Evolutionary conservation across 345 rosid species (phyloP).

Genomic region (Populus euphratica): DNA sequence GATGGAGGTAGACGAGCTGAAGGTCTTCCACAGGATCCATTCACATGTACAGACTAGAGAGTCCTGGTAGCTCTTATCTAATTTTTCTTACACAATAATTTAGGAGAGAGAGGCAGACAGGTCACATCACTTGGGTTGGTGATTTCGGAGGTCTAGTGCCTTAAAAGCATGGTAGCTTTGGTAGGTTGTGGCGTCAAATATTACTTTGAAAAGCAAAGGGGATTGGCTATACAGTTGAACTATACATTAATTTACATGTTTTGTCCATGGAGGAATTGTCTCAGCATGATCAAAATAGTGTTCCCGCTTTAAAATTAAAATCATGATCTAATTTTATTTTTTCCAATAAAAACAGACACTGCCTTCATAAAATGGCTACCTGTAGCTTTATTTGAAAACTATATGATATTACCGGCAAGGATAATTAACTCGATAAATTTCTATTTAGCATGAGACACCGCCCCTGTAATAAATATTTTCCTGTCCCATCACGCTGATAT

Average conservation of each 20-base stretch:
- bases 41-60: neutral
- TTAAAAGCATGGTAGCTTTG: slow-evolving; percentile 33
- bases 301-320: too few species aligned
- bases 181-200: slow-evolving; percentile 24
- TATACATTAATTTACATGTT: neutral
- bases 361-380: too few species aligned
- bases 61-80: neutral
- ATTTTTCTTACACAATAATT: slow-evolving; percentile 24
- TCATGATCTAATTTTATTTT: too few species aligned
- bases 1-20: neutral
- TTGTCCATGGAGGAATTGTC: neutral
- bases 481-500: too few species aligned
- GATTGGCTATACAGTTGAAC: neutral
- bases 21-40: neutral
- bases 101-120: slow-evolving; percentile 9
- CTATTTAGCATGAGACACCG: too few species aligned
- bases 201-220: neutral
- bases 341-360: too few species aligned
- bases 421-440: too few species aligned
- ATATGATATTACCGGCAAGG: neutral
- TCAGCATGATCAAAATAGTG: neutral
- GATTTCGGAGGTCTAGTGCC: slow-evolving; percentile 19
- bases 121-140: slow-evolving; percentile 31
- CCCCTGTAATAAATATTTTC: too few species aligned
- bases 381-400: neutral